Evolutionary conservation across 805 yeast species (phyloP).

Genomic region (Wickerhamomyces bisporus): DNA sequence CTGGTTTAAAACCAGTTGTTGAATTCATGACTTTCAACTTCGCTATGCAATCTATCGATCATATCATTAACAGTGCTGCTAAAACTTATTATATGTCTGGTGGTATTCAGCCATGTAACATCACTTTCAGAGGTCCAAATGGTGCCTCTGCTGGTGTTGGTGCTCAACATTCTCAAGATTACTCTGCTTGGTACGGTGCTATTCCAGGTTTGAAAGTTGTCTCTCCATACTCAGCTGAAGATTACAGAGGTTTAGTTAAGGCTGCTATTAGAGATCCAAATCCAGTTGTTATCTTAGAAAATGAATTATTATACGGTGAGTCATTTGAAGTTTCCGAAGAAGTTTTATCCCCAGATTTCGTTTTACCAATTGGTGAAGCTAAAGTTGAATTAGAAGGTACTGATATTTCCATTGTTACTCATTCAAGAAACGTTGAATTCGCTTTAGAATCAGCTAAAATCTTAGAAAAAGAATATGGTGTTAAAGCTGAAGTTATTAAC

Average conservation of each 20-base stretch:
- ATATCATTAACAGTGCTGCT: conserved; percentile 97
- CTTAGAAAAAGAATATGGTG: conserved; percentile 79
- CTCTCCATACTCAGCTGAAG: conserved; percentile 94
- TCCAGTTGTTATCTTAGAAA: conserved; percentile 93
- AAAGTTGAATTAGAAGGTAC: conserved; percentile 91
- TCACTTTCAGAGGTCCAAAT: conserved; percentile 98
- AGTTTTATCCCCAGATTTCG: conserved; percentile 81
- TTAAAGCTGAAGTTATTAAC: conserved; percentile 90
- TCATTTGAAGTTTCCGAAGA: conserved; percentile 86
- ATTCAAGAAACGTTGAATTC: conserved; percentile 85
- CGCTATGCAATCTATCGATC: conserved; percentile 99
- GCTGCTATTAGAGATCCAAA: conserved; percentile 98
- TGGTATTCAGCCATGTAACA: conserved; percentile 95
- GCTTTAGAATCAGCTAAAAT: conserved; percentile 87
- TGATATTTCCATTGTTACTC: conserved; percentile 85
- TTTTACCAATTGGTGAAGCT: conserved; percentile 92
- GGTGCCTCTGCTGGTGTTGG: conserved; percentile 99
- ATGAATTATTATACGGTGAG: conserved; percentile 93
- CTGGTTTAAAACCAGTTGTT: conserved; percentile 87
- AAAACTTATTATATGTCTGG: conserved; percentile 99
- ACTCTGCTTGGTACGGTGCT: conserved; percentile 95
- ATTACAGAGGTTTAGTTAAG: conserved; percentile 90
- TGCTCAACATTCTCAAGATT: conserved; percentile 99
- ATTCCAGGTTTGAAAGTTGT: conserved; percentile 97
- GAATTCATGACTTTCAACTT: conserved; percentile 99